Conservation (phyloP, 73 alveolate genomes). For the Paramecium pentaurelia region DNA sequence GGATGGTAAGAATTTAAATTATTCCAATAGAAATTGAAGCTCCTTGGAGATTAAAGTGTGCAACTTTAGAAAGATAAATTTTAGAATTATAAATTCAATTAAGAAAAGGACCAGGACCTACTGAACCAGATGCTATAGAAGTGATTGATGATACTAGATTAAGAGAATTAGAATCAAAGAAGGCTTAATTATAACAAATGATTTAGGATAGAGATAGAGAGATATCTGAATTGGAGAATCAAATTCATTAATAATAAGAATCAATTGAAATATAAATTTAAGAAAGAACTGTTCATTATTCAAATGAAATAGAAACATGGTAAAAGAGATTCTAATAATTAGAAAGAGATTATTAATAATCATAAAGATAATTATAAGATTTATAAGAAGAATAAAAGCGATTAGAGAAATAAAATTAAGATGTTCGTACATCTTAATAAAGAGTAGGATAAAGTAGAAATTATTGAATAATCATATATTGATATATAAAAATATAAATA, state of each 20-base stretch:
- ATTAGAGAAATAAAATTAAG: not conserved
- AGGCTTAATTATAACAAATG: not conserved
- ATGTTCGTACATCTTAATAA: not conserved
- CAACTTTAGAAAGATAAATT: constrained; percentile 15
- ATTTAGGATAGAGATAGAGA: not conserved
- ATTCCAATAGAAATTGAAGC: constrained; percentile 4
- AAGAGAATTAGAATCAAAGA: not conserved
- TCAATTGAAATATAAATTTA: not conserved
- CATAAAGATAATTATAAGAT: not conserved
- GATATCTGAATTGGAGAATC: not conserved
- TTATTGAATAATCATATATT: not conserved
- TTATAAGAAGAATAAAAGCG: not conserved
- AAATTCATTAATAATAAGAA: not conserved
- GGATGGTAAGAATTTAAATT: not conserved
- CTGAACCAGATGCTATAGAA: constrained; percentile 9
- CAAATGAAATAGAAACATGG: constrained; percentile 36
- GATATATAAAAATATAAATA: not conserved
- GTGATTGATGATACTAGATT: not conserved
- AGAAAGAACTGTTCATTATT: constrained; percentile 9
- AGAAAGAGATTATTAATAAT: not conserved
- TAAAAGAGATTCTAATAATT: not conserved
- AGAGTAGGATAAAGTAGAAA: not conserved
- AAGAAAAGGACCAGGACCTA: constrained; percentile 6
- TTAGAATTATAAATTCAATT: not conserved
- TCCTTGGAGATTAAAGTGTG: constrained; percentile 39